Evolutionary conservation across 192 early-diverging fungal species (phyloP).

Genomic region (Entomortierella parvispora): DNA sequence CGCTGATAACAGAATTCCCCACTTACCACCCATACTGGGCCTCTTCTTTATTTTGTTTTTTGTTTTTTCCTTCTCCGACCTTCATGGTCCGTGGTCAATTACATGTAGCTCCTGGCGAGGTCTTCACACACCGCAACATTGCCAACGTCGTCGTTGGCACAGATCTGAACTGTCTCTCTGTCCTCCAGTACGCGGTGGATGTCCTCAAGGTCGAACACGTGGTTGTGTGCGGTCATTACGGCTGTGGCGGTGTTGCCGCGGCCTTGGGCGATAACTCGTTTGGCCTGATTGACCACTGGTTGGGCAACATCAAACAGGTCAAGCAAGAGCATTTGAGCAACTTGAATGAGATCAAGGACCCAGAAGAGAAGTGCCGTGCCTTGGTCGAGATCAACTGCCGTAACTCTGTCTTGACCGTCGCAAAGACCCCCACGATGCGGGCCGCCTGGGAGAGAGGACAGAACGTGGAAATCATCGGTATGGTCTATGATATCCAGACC

Average conservation of each 20-base stretch:
- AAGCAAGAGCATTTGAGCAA: conserved; percentile 59
- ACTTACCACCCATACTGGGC: neutral
- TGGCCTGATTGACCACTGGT: conserved; percentile 91
- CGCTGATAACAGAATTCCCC: neutral
- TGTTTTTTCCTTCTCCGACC: neutral
- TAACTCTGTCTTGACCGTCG: conserved; percentile 76
- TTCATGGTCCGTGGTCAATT: neutral
- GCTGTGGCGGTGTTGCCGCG: conserved; percentile 76
- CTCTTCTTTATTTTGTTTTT: neutral
- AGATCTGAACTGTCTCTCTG: conserved; percentile 85
- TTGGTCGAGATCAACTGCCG: conserved; percentile 80
- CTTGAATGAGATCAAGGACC: conserved; percentile 44
- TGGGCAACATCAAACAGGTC: conserved; percentile 86
- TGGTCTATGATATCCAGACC: conserved; percentile 72
- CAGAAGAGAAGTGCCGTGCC: conserved; percentile 55
- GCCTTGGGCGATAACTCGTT: conserved; percentile 67
- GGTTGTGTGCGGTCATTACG: conserved; percentile 89
- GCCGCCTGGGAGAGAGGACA: conserved; percentile 86
- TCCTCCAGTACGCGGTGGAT: conserved; percentile 94
- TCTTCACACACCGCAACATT: conserved; percentile 98
- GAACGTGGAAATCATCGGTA: conserved; percentile 71
- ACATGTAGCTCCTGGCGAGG: conserved; percentile 71
- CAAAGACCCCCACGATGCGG: conserved; percentile 78
- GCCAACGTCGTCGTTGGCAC: conserved; percentile 88
- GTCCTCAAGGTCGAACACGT: conserved; percentile 93